phyloP scores from a whole-genome alignment of 2,329 filamentous ascomycete genomes.

The Fusarium cicatricum region DNA sequence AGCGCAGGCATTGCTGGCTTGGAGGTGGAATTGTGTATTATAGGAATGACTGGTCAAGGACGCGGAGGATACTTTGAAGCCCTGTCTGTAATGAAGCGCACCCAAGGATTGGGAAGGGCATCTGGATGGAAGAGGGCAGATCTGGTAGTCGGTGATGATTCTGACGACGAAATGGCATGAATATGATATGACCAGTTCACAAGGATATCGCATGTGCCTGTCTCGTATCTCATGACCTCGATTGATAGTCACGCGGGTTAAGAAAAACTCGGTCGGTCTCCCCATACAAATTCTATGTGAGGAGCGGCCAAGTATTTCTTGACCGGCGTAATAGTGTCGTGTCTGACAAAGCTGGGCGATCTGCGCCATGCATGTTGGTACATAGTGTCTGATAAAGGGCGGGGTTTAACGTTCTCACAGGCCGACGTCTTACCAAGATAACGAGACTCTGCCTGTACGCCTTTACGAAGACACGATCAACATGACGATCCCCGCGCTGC shows the following conservation, averaged over 20 bases:
- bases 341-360: slow-evolving; percentile 13
- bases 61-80: slow-evolving; percentile 11
- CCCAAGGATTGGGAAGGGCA: slow-evolving; percentile 15
- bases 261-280: no score
- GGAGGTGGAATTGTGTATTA: slow-evolving; percentile 39
- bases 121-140: slow-evolving; percentile 29
- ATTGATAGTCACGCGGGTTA: no score
- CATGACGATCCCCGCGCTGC: slow-evolving; percentile 46
- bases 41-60: slow-evolving; percentile 35
- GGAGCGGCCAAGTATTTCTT: no score
- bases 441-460: background rate
- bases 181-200: slow-evolving; percentile 46
- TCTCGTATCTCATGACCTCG: background rate
- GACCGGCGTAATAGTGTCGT: no score
- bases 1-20: slow-evolving; percentile 19
- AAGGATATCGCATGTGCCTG: slow-evolving; percentile 2
- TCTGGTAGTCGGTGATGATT: slow-evolving; percentile 43
- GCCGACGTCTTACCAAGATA: background rate
- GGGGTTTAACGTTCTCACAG: slow-evolving; percentile 2
- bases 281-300: no score
- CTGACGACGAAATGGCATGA: slow-evolving; percentile 46
- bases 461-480: background rate
- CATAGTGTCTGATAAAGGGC: slow-evolving; percentile 1
- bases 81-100: slow-evolving; percentile 10
- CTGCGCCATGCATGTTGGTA: slow-evolving; percentile 10